Evolutionary conservation across 371 early-diverging fungal genomes (phyloP).

Genomic region (Mucor ambiguus): DNA sequence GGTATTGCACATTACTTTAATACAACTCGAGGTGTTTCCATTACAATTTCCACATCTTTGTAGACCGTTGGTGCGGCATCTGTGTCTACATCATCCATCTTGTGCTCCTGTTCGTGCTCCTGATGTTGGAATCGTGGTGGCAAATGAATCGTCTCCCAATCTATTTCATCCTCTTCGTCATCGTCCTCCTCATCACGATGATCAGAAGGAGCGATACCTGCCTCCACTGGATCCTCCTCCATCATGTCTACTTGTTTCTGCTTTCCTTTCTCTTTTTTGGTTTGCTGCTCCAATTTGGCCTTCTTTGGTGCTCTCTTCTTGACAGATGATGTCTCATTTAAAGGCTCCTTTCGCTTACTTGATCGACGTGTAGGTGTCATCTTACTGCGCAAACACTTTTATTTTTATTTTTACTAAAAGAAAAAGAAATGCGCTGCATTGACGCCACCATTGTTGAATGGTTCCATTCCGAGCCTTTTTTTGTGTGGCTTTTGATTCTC

Average conservation of each 20-base stretch:
- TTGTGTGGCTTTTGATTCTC: not conserved
- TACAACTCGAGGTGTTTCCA: slow-evolving; percentile 32
- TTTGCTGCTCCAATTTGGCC: not conserved
- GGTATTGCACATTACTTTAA: slow-evolving; percentile 26
- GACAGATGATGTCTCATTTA: not conserved
- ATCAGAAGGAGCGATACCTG: not conserved
- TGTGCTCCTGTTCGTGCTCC: not conserved
- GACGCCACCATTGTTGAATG: not conserved
- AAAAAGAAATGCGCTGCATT: not conserved
- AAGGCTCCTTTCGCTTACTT: not conserved
- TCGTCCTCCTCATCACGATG: not conserved
- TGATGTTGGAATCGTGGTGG: slow-evolving; percentile 4
- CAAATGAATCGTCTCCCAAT: slow-evolving; percentile 34
- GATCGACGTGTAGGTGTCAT: not conserved
- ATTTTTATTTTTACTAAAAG: not conserved
- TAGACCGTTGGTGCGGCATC: slow-evolving; percentile 11
- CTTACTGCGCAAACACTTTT: not conserved
- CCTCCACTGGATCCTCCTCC: not conserved
- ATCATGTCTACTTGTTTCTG: not conserved
- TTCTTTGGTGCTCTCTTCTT: not conserved
- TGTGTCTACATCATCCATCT: not conserved
- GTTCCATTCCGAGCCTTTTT: not conserved
- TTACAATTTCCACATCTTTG: slow-evolving; percentile 44
- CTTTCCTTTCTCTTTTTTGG: not conserved
- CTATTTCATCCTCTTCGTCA: slow-evolving; percentile 16